These are phyloP conservation scores for Xylaria sp. DNA, from an alignment of 2,329 filamentous ascomycete species.

Conservation along the genomic window DNA sequence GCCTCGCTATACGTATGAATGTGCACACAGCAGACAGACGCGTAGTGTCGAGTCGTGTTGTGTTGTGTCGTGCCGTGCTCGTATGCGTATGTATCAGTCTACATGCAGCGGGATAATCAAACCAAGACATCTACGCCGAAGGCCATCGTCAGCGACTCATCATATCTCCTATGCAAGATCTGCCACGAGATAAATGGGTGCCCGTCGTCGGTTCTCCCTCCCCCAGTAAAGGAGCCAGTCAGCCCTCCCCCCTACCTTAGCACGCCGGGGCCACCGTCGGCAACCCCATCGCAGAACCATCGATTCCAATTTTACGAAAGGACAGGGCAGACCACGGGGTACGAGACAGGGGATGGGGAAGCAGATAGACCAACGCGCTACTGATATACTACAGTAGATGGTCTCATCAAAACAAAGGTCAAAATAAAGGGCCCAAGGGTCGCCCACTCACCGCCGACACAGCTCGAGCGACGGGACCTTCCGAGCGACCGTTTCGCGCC, in stretches of 20 bases:
- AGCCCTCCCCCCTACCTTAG: too few relatives aligned
- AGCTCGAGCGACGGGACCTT: slow-evolving; percentile 21
- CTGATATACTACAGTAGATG: background rate
- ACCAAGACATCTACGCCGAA: slow-evolving; percentile 5
- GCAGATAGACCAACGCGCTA: background rate
- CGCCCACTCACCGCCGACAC: slow-evolving; percentile 18
- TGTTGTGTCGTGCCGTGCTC: background rate
- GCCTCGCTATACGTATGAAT: too few relatives aligned
- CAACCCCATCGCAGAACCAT: background rate
- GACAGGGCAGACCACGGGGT: background rate
- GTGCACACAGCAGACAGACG: slow-evolving; percentile 1
- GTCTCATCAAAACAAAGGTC: background rate
- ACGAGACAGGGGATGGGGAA: background rate
- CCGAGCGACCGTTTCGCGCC: slow-evolving; percentile 27
- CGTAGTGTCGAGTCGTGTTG: too few relatives aligned
- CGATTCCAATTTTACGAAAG: background rate
- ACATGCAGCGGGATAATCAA: slow-evolving; percentile 20
- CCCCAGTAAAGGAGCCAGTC: background rate
- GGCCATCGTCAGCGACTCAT: slow-evolving; percentile 1
- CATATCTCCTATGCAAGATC: slow-evolving; percentile 26
- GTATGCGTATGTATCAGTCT: background rate
- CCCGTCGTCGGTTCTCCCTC: slow-evolving; percentile 2
- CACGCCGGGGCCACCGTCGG: background rate
- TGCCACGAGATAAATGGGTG: slow-evolving; percentile 22
- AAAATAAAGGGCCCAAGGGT: slow-evolving; percentile 5